These are phyloP conservation scores for Alternaria burnsii DNA, from an alignment of 2,329 filamentous ascomycete species.

Conservation along the genomic window DNA sequence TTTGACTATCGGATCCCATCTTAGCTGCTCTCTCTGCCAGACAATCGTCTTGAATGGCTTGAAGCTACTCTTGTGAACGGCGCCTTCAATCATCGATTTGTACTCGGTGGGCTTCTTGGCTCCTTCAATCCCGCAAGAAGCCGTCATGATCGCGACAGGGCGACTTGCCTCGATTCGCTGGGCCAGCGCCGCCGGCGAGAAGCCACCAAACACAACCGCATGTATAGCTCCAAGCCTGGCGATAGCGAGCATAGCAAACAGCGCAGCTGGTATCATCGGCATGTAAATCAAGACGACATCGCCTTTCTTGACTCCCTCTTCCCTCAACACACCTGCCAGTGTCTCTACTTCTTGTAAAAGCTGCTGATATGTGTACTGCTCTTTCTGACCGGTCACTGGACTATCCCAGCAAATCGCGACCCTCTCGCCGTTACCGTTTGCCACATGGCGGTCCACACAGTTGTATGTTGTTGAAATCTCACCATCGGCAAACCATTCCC, in stretches of 20 bases:
- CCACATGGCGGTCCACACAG: conserved; percentile 88
- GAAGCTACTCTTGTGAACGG: conserved; percentile 70
- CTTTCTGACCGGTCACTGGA: conserved; percentile 78
- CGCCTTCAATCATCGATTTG: conserved; percentile 75
- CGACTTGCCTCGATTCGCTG: conserved; percentile 87
- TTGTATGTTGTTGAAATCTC: conserved; percentile 93
- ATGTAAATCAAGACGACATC: conserved; percentile 94
- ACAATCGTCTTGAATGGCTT: conserved; percentile 79
- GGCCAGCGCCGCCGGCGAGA: conserved; percentile 80
- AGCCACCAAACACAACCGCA: conserved; percentile 92
- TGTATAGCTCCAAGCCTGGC: conserved; percentile 86
- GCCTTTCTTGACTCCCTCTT: conserved; percentile 82
- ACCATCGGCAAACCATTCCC: conserved; percentile 90
- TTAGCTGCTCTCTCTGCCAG: conserved; percentile 81
- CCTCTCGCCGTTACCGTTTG: conserved; percentile 72
- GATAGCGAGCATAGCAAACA: conserved; percentile 86
- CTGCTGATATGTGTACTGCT: conserved; percentile 76
- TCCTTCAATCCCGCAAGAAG: conserved; percentile 91
- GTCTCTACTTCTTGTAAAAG: conserved; percentile 82
- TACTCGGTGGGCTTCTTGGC: conserved; percentile 82
- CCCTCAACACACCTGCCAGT: conserved; percentile 80
- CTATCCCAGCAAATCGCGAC: conserved; percentile 88
- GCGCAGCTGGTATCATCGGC: conserved; percentile 92
- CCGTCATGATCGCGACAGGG: conserved; percentile 81
- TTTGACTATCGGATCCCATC: conserved; percentile 76